These are phyloP conservation scores for Lindgomyces ingoldianus DNA, from an alignment of 495 filamentous ascomycete genomes.

Conservation along the genomic window DNA sequence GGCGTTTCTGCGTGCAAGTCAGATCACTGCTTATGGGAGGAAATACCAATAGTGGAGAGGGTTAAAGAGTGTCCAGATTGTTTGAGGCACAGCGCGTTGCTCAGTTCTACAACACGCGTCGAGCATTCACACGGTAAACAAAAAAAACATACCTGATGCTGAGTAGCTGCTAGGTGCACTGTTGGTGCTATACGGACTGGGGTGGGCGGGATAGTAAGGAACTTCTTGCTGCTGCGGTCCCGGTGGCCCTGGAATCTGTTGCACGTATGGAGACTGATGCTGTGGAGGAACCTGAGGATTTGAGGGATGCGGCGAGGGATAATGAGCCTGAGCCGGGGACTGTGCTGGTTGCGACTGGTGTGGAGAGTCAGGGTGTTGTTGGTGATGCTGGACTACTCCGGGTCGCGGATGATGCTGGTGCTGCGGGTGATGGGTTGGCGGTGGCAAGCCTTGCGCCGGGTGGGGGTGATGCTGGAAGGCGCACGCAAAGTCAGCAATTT, in stretches of 20 bases:
- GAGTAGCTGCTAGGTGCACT: slow-evolving; percentile 47
- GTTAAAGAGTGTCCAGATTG: too few species aligned
- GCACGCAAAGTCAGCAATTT: slow-evolving; percentile 31
- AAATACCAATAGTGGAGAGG: too few species aligned
- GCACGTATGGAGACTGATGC: slow-evolving; percentile 48
- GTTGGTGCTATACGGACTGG: slow-evolving; percentile 48
- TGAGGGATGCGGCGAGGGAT: slow-evolving; percentile 46
- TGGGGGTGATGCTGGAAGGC: slow-evolving; percentile 46
- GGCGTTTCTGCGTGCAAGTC: slow-evolving; percentile 61
- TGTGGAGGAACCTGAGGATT: slow-evolving; percentile 41
- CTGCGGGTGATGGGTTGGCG: slow-evolving; percentile 44
- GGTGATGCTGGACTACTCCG: slow-evolving; percentile 41
- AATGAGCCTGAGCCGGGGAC: slow-evolving; percentile 41
- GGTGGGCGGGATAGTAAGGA: slow-evolving; percentile 46
- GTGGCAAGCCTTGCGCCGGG: slow-evolving; percentile 46
- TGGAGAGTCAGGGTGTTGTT: slow-evolving; percentile 46
- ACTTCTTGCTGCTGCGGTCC: slow-evolving; percentile 42
- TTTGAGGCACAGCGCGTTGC: background rate
- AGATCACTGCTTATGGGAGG: slow-evolving; percentile 11
- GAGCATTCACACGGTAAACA: background rate
- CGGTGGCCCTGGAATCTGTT: slow-evolving; percentile 38
- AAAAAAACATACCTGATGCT: slow-evolving; percentile 43
- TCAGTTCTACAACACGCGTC: slow-evolving; percentile 2
- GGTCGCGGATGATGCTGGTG: slow-evolving; percentile 39
- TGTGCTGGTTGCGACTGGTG: slow-evolving; percentile 43